These are phyloP conservation scores for Mortierella sp. DNA, from an alignment of 371 early-diverging fungal species.

Conservation along the genomic window DNA sequence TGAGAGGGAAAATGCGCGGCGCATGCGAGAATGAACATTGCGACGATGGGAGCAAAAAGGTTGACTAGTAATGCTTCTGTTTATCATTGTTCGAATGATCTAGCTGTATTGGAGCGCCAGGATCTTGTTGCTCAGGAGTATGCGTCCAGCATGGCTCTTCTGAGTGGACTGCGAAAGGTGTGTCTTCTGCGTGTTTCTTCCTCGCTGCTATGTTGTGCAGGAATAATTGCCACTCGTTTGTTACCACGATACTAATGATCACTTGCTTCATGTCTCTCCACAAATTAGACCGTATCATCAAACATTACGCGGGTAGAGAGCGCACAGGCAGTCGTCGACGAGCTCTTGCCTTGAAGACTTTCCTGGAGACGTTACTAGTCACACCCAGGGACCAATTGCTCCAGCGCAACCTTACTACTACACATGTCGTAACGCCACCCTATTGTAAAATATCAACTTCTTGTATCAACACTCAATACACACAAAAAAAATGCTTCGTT, in stretches of 20 bases:
- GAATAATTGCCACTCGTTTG: not conserved
- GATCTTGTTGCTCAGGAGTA: constrained; percentile 49
- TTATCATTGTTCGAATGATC: not conserved
- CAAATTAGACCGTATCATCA: constrained; percentile 39
- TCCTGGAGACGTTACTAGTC: not conserved
- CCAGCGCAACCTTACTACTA: not conserved
- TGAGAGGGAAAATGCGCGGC: not conserved
- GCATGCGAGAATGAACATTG: not conserved
- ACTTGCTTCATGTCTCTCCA: not conserved
- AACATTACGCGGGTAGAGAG: constrained; percentile 44
- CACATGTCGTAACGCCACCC: not conserved
- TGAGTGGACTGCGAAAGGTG: constrained; percentile 50
- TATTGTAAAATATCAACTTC: constrained; percentile 13
- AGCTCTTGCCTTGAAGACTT: constrained; percentile 32
- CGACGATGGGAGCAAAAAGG: not conserved
- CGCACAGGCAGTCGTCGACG: constrained; percentile 46
- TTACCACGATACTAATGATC: not conserved
- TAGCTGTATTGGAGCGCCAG: constrained; percentile 24
- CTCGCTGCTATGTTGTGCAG: not conserved
- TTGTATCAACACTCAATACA: constrained; percentile 2
- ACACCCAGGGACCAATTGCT: not conserved
- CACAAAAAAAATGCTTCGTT: not conserved
- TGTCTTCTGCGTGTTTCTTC: not conserved
- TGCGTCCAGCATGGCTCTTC: constrained; percentile 32
- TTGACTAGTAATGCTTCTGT: too few species aligned